Base-by-base conservation (phyloP, 1,284 basidiomycete species). In the Hemileia vastatrix region DNA sequence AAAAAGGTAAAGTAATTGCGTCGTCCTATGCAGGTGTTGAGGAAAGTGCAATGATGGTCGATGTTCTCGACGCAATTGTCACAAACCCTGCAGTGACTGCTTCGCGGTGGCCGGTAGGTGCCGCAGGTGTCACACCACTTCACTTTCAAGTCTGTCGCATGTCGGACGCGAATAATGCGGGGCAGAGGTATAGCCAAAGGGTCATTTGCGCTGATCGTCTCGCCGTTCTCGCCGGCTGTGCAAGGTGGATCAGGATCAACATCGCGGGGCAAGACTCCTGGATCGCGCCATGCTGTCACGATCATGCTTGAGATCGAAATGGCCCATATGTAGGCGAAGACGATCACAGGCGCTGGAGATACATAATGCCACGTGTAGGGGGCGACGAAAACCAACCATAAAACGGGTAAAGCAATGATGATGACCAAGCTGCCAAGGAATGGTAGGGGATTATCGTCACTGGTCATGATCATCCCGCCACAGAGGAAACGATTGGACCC, bases 41-140 rank as follows among this genome's bases (percentile, higher is more conserved):
- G 67, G 45, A 75, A 76, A 33, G 71, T 73, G 59, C 75, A 76
- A 55, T 76, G 75, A 59, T 76, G 75, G 48, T 76, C 74, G 21
- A 50, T 36, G 49, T 69, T 68, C 48, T 74, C 72, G 3, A 76
- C 70, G 56, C 75, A 76, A 57, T 72, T 74, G 47, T 76, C 71
- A 66, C 75, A 76, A 3, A 72, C 66, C 6, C 75, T 64, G 44
- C 75, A 76, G 54, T 76, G 75, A 27, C 69, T 72, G 54, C 65
- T 67, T 23, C 75, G 65, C 1, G 75, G 75, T 4, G 75, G 71
- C 4, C 75, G 65, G 51, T 75, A 76, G 0, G 69, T 68, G 1
- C 67, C 67, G 57, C 75, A 76, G n/a, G 72, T 71, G 55, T 70
- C 67, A 65, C 75, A 76, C 75, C 75, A 47, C 52, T 32, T n/a